Percentiles rank a stretch among this genome's conserved stretches.
These are phyloP conservation scores for Aspergillus ochraceoroseus DNA, from an alignment of 2,329 filamentous ascomycete species.

Conservation along the genomic window DNA sequence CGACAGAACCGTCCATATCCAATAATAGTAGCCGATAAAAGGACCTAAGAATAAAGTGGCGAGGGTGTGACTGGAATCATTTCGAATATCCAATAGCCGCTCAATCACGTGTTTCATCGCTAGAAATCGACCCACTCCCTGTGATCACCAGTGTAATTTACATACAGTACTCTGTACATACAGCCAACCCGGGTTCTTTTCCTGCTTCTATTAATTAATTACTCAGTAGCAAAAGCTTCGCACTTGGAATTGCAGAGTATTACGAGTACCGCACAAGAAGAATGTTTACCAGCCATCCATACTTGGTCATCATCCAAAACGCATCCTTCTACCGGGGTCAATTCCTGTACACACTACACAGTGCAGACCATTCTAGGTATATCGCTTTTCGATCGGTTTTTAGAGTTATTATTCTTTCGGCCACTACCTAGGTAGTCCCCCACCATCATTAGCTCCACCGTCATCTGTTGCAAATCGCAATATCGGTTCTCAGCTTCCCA, in stretches of 20 bases:
- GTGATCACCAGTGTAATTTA: slow-evolving; percentile 6
- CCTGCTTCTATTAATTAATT: too few species aligned
- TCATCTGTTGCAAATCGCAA: slow-evolving; percentile 12
- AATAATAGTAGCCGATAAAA: slow-evolving; percentile 1
- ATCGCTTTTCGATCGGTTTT: slow-evolving; percentile 9
- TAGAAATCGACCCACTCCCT: too few species aligned
- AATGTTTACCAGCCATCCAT: slow-evolving; percentile 4
- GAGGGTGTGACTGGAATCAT: slow-evolving; percentile 4
- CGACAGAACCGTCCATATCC: slow-evolving; percentile 4
- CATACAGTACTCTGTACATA: slow-evolving; percentile 12
- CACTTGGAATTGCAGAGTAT: not conserved
- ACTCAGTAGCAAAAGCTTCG: not conserved
- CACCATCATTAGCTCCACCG: slow-evolving; percentile 9
- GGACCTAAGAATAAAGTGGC: slow-evolving; percentile 19
- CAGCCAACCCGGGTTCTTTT: too few species aligned
- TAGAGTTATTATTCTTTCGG: slow-evolving; percentile 8
- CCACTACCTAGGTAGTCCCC: not conserved
- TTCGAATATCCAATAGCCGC: not conserved
- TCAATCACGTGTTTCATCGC: slow-evolving; percentile 16
- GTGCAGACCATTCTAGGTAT: too few species aligned
- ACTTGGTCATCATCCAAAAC: too few species aligned
- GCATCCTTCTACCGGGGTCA: too few species aligned
- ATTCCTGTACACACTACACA: too few species aligned
- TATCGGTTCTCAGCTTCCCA: slow-evolving; percentile 3
- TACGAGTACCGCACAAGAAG: too few species aligned